phyloP scores from a whole-genome alignment of 2,329 filamentous ascomycete genomes.

The Alternaria sp. region DNA sequence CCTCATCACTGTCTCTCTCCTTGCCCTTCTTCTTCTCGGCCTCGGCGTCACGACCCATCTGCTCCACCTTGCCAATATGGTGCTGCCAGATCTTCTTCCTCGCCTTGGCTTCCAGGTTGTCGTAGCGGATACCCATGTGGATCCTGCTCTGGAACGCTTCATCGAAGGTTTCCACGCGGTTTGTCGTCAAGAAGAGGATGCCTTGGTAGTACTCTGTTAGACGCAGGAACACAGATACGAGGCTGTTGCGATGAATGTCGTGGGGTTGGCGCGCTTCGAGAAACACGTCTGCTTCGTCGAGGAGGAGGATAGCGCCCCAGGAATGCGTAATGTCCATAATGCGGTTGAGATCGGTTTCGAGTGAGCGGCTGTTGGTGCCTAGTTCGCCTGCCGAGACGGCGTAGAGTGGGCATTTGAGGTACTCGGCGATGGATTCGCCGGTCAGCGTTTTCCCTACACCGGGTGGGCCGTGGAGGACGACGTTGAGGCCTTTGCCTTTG shows the following conservation, averaged over 20 bases:
- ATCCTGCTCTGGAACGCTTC: slow-evolving; percentile 85
- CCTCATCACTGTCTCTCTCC: neutral
- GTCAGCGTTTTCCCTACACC: slow-evolving; percentile 90
- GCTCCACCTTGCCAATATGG: slow-evolving; percentile 76
- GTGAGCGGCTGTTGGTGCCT: slow-evolving; percentile 71
- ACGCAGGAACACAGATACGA: slow-evolving; percentile 86
- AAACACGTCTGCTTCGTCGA: slow-evolving; percentile 71
- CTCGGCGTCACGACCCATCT: slow-evolving; percentile 54
- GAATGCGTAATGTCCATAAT: slow-evolving; percentile 85
- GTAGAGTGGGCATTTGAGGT: slow-evolving; percentile 81
- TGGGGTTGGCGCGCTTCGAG: slow-evolving; percentile 82
- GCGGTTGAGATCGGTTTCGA: slow-evolving; percentile 80
- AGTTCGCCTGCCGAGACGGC: slow-evolving; percentile 83
- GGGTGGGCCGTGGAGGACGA: slow-evolving; percentile 77
- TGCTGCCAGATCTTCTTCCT: slow-evolving; percentile 82
- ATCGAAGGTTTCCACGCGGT: slow-evolving; percentile 86
- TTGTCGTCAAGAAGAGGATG: slow-evolving; percentile 88
- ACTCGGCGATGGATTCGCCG: slow-evolving; percentile 83
- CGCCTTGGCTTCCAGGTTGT: slow-evolving; percentile 73
- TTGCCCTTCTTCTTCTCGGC: slow-evolving; percentile 58
- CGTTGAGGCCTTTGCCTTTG: slow-evolving; percentile 84
- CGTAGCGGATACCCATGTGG: slow-evolving; percentile 83
- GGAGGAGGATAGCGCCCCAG: slow-evolving; percentile 83
- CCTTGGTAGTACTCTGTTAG: slow-evolving; percentile 91
- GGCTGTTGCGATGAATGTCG: slow-evolving; percentile 82